Evolutionary conservation across 2,329 filamentous ascomycete genomes (phyloP), one percentile per base, ranked within the genome.

Genomic region (Aspergillus sp.): DNA sequence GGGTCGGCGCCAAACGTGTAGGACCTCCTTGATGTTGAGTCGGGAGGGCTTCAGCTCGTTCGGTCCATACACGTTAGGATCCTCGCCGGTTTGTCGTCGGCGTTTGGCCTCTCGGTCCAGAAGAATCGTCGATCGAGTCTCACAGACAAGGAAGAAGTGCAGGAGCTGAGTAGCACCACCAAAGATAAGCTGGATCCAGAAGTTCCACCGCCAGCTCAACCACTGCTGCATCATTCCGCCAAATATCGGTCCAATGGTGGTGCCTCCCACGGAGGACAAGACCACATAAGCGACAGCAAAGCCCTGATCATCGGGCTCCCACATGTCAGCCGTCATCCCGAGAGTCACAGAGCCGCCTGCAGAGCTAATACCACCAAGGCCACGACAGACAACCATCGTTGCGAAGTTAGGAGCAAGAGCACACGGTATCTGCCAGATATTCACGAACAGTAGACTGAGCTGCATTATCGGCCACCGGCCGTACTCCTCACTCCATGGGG

Each of bases 401-500:
- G 81, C 86, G 62, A 90, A 92, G 70, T 92, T 92, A 2, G 86
- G 86, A 0, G 89, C 89, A 49, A 92, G 74, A 0, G 85, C 89
- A 42, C 90, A 89, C 8, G 88, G 88, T 0, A 92, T 76, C 67
- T 91, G 88, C 83, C 86, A 95, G 61, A 94, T 78, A 68, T 95
- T 95, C 73, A 92, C 89, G 11, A 95, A 78, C 64, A 89, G 83
- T 60, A 95, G 77, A 25, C 86, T 90, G 42, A 84, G 78, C 81
- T 93, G 90, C 60, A 93, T 82, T 60, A 94, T 84, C 2, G 88
- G 88, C 81, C 86, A 89, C 52, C 91, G 85, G n/a, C 91, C 91
- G 54, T 93, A 83, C 70, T 95, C 91, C 72, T 96, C 91, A 21
- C 86, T 90, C 90, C 90, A 95, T 0, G 91, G 91, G 0, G 91